Base-by-base conservation (phyloP, 352 stramenopile species). In the Elongisporangium anandrum region DNA sequence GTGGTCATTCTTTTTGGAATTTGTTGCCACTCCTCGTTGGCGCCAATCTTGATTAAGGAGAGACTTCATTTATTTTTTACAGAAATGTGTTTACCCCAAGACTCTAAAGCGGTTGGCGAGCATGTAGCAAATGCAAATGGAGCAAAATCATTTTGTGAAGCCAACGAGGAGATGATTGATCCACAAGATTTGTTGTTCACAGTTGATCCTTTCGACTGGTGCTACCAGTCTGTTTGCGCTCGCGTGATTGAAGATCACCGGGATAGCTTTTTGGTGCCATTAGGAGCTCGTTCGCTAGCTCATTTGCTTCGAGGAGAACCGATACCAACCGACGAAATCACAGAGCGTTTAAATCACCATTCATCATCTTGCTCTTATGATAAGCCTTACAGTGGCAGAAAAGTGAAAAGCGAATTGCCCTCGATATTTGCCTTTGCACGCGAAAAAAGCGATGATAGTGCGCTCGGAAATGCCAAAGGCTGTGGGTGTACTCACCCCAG, bases 161-260 rank as follows among this genome's bases (percentile, higher is more conserved):
- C 19, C 23, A 51, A 59, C 29, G 16, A 13, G 56, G 29, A 61
- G 17, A 5, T 17, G 12, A 52, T 70, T 48, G 69, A 88, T 17
- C 59, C 66, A 8, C 22, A 61, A 1, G 81, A 90, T 39, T 29
- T 81, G 5, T 54, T 84, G 45, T 51, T 87, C 10, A 49, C 61
- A 0, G 56, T 90, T 4, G 81, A 89, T 45, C 69, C 79, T 4
- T 88, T 89, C 21, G 72, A 90, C 58, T 90, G 81, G 81, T 75
- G 69, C 48, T 79, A 70, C 34, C 61, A 73, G 16, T 47, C 71
- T 19, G 52, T 75, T 17, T 85, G 65, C 17, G 60, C 23, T 48
- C 52, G 38, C 16, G 60, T 76, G 56, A 17, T 54, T 10, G 55
- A 64, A 52, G 63, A 77, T 23, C 50, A 70, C 3, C 57, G 12